phyloP scores from a whole-genome alignment of 352 stramenopile genomes.

The Globisporangium middletonii region DNA sequence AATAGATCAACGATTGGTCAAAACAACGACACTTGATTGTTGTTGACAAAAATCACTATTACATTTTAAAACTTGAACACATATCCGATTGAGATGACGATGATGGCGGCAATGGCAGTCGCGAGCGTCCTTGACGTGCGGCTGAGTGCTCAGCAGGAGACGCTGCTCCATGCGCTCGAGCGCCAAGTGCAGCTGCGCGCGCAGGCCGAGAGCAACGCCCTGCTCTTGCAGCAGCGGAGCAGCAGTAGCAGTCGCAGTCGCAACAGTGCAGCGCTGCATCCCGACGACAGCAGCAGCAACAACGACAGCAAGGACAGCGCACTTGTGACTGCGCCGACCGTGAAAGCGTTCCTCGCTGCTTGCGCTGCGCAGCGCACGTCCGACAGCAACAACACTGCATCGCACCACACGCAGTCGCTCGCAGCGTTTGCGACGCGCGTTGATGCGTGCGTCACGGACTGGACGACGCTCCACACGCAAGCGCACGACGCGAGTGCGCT shows the following conservation, averaged over 20 bases:
- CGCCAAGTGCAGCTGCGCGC: constrained; percentile 43
- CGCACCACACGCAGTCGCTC: constrained; percentile 8
- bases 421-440: constrained; percentile 24
- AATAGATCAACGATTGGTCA: too few species aligned
- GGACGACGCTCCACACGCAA: constrained; percentile 40
- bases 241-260: too few species aligned
- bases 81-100: too few species aligned
- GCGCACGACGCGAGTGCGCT: constrained; percentile 55
- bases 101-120: too few species aligned
- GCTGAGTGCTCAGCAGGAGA: constrained; percentile 41
- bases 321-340: constrained; percentile 13
- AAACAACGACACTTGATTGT: too few species aligned
- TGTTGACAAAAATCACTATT: too few species aligned
- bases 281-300: not conserved
- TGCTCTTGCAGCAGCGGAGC: constrained; percentile 20
- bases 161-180: constrained; percentile 53
- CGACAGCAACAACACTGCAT: not conserved
- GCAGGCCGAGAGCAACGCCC: constrained; percentile 38
- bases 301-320: not conserved
- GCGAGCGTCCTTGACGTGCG: constrained; percentile 24
- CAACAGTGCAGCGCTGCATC: not conserved
- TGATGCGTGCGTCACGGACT: constrained; percentile 28
- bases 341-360: constrained; percentile 37
- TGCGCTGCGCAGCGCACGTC: constrained; percentile 1
- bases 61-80: too few species aligned